These are phyloP conservation scores for Phascolomyces articulosus DNA, from an alignment of 371 early-diverging fungal species.

Conservation along the genomic window DNA sequence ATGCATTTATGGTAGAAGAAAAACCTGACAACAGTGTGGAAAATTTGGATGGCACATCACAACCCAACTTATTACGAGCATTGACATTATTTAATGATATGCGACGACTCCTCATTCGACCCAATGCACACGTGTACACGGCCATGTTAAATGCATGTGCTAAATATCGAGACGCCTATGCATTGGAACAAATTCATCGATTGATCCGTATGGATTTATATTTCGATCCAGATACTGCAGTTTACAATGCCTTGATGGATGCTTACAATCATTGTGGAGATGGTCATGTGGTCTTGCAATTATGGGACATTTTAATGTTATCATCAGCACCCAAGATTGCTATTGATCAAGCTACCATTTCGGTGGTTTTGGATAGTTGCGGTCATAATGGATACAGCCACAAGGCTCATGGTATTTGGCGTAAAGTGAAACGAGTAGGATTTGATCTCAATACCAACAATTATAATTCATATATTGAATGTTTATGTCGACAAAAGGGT, in stretches of 20 bases:
- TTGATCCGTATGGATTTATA: constrained; percentile 48
- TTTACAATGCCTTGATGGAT: constrained; percentile 45
- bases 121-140: constrained; percentile 41
- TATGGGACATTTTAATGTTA: constrained; percentile 36
- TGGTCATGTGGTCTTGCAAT: constrained; percentile 27
- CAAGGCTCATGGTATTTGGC: constrained; percentile 37
- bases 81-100: constrained; percentile 47
- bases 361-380: constrained; percentile 25
- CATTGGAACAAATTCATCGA: constrained; percentile 41
- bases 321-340: constrained; percentile 15
- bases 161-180: constrained; percentile 28
- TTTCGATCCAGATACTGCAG: constrained; percentile 37
- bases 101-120: constrained; percentile 40
- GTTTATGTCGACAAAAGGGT: constrained; percentile 36
- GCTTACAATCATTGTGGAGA: constrained; percentile 40
- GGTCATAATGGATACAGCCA: constrained; percentile 30
- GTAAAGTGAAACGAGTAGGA: constrained; percentile 15
- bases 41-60: constrained; percentile 28
- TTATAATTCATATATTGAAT: constrained; percentile 50
- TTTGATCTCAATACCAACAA: constrained; percentile 42
- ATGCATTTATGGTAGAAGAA: constrained; percentile 31
- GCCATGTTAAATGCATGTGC: constrained; percentile 36
- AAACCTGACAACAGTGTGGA: constrained; percentile 11
- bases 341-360: constrained; percentile 26
- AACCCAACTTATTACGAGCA: constrained; percentile 32